Base-by-base conservation (phyloP, 495 filamentous ascomycete genomes). In the Amorphotheca resinae region DNA sequence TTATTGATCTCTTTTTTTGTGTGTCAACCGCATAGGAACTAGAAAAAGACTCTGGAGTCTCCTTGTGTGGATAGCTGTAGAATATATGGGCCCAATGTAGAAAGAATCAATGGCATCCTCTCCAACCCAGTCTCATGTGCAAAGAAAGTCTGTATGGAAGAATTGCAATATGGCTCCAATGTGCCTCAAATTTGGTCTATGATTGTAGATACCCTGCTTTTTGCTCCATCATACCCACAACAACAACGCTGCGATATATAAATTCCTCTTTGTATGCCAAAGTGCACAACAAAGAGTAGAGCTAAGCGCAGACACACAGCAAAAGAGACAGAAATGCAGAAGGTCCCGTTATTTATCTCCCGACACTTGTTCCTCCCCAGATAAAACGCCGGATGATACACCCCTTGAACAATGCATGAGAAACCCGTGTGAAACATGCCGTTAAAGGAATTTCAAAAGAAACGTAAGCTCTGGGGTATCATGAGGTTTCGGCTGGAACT, bases 1-100 rank as follows among this genome's bases (percentile, higher is more conserved):
- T 52, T 48, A 52, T 47, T 47, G 44, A 52, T 22, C 41, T 44
- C 44, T 25, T 41, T n/a, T n/a, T n/a, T n/a, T n/a, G n/a, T 48
- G 21, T 44, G 40, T 48, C 21, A 26, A 28, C 31, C 34, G 39
- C 35, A 46, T 43, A 37, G 30, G 43, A 46, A 43, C 16, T 42
- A 40, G 35, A n/a, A 36, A 26, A 21, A 30, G 33, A 22, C 33
- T 33, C 12, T 30, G 42, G 41, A 44, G 45, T 48, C 48, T n/a
- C n/a, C n/a, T n/a, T 50, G 42, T 42, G 38, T 25, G 16, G 41
- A 45, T 39, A 42, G 40, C 26, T 53, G 50, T 53, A 49, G 42
- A 39, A 46, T 53, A 49, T 49, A 43, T 38, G 41, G 23, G 37
- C 14, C 38, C 40, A n/a, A 44, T 51, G 44, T 52, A 52, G 41